phyloP scores from a whole-genome alignment of 2,329 filamentous ascomycete species.

The Coleophoma crateriformis region DNA sequence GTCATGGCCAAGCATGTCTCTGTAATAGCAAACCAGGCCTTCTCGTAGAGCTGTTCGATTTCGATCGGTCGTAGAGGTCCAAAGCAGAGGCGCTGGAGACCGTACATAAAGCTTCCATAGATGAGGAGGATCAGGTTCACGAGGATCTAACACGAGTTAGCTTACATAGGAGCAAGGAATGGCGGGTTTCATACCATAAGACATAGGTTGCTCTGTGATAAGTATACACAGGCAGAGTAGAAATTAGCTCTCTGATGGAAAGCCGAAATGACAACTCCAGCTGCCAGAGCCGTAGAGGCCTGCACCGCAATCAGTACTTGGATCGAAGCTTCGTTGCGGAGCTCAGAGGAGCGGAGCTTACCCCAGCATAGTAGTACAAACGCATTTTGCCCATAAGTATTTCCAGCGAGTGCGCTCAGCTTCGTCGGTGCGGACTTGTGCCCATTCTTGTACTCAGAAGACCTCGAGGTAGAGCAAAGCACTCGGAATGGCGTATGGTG shows the following conservation, averaged over 20 bases:
- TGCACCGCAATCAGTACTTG: constrained; percentile 26
- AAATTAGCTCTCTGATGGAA: constrained; percentile 96
- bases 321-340: not conserved
- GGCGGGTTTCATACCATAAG: constrained; percentile 61
- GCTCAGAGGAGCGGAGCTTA: constrained; percentile 25
- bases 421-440: constrained; percentile 8
- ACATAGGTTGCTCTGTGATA: constrained; percentile 93
- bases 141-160: constrained; percentile 58
- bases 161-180: not conserved
- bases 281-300: constrained; percentile 80
- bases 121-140: constrained; percentile 84
- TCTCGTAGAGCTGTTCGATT: constrained; percentile 94
- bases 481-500: too few relatives aligned
- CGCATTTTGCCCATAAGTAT: constrained; percentile 32
- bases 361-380: constrained; percentile 45
- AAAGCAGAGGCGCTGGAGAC: constrained; percentile 84
- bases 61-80: constrained; percentile 88
- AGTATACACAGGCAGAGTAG: constrained; percentile 95
- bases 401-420: constrained; percentile 1
- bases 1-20: constrained; percentile 98
- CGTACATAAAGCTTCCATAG: constrained; percentile 77
- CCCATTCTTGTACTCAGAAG: constrained; percentile 9
- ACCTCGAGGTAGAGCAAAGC: too few relatives aligned
- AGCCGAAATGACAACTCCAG: constrained; percentile 78
- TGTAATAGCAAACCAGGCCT: constrained; percentile 95